Evolutionary conservation across 2,329 filamentous ascomycete genomes (phyloP).

Genomic region (Monosporascus sp.): DNA sequence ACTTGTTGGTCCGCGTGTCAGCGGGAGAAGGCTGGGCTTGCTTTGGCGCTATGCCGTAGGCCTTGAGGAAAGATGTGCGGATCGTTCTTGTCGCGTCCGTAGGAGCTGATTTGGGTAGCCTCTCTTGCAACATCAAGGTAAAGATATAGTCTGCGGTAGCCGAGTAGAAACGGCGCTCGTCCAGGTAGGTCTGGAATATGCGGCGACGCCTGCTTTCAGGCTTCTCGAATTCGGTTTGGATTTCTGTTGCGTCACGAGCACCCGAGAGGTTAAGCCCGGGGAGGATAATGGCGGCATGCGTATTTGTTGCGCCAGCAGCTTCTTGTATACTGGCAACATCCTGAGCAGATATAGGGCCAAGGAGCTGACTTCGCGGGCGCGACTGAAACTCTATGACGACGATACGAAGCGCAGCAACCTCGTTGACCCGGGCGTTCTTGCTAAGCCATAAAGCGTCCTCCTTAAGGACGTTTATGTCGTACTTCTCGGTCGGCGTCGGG

Average conservation of each 20-base stretch:
- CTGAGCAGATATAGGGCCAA: constrained; percentile 68
- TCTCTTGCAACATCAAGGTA: constrained; percentile 42
- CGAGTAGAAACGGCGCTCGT: constrained; percentile 63
- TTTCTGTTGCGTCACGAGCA: constrained; percentile 47
- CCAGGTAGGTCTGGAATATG: constrained; percentile 66
- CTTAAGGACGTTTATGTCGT: constrained; percentile 75
- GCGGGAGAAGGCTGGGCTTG: constrained; percentile 17
- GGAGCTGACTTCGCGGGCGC: constrained; percentile 66
- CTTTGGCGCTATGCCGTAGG: constrained; percentile 27
- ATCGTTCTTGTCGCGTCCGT: constrained; percentile 23
- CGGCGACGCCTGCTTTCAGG: constrained; percentile 58
- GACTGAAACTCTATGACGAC: constrained; percentile 80
- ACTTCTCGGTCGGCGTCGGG: constrained; percentile 59
- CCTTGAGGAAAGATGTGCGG: constrained; percentile 25
- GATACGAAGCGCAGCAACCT: constrained; percentile 75
- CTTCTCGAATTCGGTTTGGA: constrained; percentile 56
- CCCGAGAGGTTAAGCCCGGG: constrained; percentile 43
- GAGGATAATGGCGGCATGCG: constrained; percentile 52
- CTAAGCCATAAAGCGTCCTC: constrained; percentile 83
- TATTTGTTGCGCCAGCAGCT: constrained; percentile 61
- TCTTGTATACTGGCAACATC: constrained; percentile 72
- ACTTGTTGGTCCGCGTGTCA: constrained; percentile 31
- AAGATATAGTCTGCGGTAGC: constrained; percentile 56
- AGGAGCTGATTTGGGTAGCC: constrained; percentile 16
- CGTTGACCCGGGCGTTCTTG: constrained; percentile 69